phyloP scores from a whole-genome alignment of 2,329 filamentous ascomycete genomes.

The Berkeleyomyces basicola region DNA sequence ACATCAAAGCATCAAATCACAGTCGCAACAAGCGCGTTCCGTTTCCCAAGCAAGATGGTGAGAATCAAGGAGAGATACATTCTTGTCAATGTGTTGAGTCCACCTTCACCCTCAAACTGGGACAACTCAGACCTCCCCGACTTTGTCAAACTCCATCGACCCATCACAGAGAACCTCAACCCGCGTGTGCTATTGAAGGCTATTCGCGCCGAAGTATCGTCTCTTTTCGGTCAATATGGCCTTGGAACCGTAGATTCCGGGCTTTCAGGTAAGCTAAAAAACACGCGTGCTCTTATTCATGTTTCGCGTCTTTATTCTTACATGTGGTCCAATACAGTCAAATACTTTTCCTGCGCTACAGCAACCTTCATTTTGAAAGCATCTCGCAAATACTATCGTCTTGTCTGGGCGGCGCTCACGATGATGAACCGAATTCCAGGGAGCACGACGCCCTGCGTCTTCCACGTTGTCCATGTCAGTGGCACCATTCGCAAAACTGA shows the following conservation, averaged over 20 bases:
- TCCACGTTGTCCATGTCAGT: slow-evolving; percentile 72
- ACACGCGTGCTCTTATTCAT: not conserved
- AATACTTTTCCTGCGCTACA: slow-evolving; percentile 83
- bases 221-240: slow-evolving; percentile 80
- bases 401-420: slow-evolving; percentile 80
- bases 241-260: slow-evolving; percentile 54
- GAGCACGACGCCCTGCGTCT: slow-evolving; percentile 50
- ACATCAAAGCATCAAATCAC: not conserved
- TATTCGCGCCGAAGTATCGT: slow-evolving; percentile 52
- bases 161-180: slow-evolving; percentile 57
- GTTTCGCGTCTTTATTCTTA: not conserved
- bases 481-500: slow-evolving; percentile 89
- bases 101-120: slow-evolving; percentile 30
- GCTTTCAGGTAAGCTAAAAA: slow-evolving; percentile 39
- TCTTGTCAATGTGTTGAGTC: slow-evolving; percentile 85
- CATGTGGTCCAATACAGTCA: slow-evolving; percentile 41
- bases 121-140: slow-evolving; percentile 30
- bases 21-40: not conserved
- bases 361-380: slow-evolving; percentile 85
- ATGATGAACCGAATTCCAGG: slow-evolving; percentile 57
- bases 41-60: slow-evolving; percentile 41
- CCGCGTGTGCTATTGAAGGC: slow-evolving; percentile 47
- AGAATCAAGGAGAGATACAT: slow-evolving; percentile 93
- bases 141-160: slow-evolving; percentile 60
- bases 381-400: slow-evolving; percentile 62